These are phyloP conservation scores for Ballota nigra DNA, from an alignment of 257 asterid genomes.

Conservation along the genomic window DNA sequence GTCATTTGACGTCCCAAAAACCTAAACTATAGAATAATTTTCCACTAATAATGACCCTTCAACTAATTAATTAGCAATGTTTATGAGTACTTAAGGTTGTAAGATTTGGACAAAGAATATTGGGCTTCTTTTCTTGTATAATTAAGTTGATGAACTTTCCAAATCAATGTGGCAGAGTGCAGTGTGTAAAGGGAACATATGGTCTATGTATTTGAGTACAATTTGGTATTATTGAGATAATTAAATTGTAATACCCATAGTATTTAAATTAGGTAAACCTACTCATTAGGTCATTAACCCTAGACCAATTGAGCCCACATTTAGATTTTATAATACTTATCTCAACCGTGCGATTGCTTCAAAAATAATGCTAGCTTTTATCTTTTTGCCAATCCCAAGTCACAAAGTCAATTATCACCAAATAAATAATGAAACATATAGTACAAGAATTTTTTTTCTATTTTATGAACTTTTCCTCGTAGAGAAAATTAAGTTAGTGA, in stretches of 20 bases:
- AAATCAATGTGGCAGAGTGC: constrained; percentile 33
- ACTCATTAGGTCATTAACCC: constrained; percentile 29
- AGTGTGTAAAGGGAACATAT: constrained; percentile 35
- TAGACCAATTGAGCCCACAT: constrained; percentile 31
- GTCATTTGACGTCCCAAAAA: constrained; percentile 6
- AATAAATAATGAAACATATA: background rate
- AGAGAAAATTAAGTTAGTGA: background rate
- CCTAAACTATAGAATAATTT: background rate
- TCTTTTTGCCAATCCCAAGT: constrained; percentile 26
- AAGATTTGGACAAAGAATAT: constrained; percentile 20
- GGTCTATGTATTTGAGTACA: constrained; percentile 30
- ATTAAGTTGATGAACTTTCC: constrained; percentile 22
- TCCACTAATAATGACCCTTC: constrained; percentile 19
- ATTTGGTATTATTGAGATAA: background rate
- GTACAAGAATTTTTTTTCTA: background rate
- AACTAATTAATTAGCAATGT: constrained; percentile 12
- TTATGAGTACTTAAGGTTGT: background rate
- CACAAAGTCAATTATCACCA: constrained; percentile 12
- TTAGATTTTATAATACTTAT: constrained; percentile 1
- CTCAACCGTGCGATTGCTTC: constrained; percentile 34
- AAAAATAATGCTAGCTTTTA: constrained; percentile 15
- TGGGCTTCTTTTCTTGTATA: background rate
- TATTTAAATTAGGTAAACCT: constrained; percentile 41
- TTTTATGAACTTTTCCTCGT: no score
- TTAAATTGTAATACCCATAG: background rate